These are phyloP conservation scores for Hsuehochloa calcarea DNA, from an alignment of 176 grass and related monocot genomes.

Conservation along the genomic window DNA sequence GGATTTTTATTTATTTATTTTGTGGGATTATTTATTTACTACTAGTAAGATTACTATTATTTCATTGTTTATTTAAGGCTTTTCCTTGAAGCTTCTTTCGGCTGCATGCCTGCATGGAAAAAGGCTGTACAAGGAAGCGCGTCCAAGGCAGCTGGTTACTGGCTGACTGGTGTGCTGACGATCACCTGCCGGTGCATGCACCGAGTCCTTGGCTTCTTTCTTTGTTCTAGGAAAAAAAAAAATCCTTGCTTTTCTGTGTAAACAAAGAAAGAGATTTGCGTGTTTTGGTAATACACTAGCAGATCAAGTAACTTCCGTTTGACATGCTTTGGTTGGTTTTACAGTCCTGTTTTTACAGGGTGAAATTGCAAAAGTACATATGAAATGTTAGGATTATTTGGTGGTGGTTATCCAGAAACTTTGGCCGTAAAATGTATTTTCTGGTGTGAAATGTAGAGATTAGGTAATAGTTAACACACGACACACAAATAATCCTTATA, in stretches of 20 bases:
- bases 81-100: background rate
- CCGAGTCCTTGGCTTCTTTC: background rate
- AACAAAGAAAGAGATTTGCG: background rate
- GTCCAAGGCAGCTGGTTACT: background rate
- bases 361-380: background rate
- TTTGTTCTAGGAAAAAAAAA: no score
- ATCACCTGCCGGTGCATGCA: background rate
- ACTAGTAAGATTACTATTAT: background rate
- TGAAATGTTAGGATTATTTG: background rate
- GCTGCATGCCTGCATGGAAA: background rate
- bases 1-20: background rate
- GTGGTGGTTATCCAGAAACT: background rate
- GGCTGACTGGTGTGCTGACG: background rate
- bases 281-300: background rate
- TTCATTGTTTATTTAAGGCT: background rate
- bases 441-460: background rate
- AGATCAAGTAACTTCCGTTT: background rate
- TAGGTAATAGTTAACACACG: background rate
- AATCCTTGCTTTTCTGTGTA: background rate
- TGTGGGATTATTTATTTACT: no score
- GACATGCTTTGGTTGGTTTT: background rate
- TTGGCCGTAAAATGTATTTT: background rate
- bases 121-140: slow-evolving; percentile 4
- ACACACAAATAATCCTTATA: no score
- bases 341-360: no score